Evolutionary conservation across 345 rosid genomes (phyloP).

Genomic region (Geranium brycei): DNA sequence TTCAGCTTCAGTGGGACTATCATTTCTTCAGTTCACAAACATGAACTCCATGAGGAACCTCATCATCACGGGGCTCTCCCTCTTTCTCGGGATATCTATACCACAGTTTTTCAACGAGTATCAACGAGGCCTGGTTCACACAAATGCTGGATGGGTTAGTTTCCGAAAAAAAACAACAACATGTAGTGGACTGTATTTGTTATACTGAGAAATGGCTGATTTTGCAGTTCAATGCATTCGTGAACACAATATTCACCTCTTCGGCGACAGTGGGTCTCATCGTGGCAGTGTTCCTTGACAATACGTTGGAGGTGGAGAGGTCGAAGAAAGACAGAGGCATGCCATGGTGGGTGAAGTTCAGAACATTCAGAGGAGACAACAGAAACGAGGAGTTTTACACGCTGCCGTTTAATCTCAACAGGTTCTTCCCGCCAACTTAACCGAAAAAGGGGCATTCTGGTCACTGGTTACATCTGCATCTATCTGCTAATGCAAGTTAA

Average conservation of each 20-base stretch:
- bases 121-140: constrained; percentile 66
- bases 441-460: background rate
- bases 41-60: constrained; percentile 93
- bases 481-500: too few relatives aligned
- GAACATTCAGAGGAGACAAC: constrained; percentile 79
- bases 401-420: constrained; percentile 85
- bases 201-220: background rate
- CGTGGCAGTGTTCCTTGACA: constrained; percentile 67
- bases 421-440: constrained; percentile 86
- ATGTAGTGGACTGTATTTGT: too few relatives aligned
- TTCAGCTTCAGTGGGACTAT: constrained; percentile 80
- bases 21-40: constrained; percentile 96
- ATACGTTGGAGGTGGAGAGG: constrained; percentile 67
- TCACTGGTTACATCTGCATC: background rate
- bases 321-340: constrained; percentile 86
- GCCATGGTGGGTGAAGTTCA: constrained; percentile 97
- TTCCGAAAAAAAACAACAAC: too few relatives aligned
- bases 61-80: constrained; percentile 61
- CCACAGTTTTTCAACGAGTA: constrained; percentile 73
- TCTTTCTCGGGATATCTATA: constrained; percentile 76
- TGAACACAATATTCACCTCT: constrained; percentile 83
- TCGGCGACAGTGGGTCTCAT: constrained; percentile 68
- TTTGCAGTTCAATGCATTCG: constrained; percentile 66
- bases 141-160: constrained; percentile 72
- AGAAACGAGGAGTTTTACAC: constrained; percentile 93